A percentile compares a stretch with the other conserved stretches of the same genome.
Evolutionary conservation across 345 rosid species (phyloP).

Genomic region (Balakata baccata): DNA sequence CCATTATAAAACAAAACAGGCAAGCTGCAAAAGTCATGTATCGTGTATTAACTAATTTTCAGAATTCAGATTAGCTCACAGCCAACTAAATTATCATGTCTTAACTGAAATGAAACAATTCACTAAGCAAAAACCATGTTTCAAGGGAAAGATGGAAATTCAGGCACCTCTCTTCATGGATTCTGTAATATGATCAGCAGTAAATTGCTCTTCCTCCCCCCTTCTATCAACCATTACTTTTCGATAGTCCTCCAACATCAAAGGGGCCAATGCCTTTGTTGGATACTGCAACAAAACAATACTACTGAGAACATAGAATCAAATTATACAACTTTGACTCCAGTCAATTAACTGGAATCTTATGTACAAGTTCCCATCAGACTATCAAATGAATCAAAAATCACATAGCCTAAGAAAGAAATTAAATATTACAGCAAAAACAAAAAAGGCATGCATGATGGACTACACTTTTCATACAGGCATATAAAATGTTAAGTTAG

Average conservation of each 20-base stretch:
- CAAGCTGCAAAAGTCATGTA: neutral
- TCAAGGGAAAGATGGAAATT: neutral
- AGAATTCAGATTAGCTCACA: neutral
- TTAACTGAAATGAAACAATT: neutral
- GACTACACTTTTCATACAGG: neutral
- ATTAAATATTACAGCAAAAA: neutral
- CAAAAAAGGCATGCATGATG: neutral
- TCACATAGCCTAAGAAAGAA: neutral
- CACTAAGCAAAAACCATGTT: neutral
- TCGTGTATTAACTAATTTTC: too few species aligned
- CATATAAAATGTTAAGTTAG: neutral
- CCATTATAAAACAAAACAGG: neutral
- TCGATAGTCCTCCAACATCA: constrained; percentile 91
- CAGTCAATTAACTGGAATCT: neutral
- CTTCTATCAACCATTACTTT: constrained; percentile 85
- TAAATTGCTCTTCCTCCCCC: constrained; percentile 86
- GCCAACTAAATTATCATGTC: neutral
- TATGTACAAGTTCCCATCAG: neutral
- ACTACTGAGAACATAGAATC: neutral
- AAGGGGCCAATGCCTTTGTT: constrained; percentile 85
- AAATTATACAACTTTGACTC: neutral
- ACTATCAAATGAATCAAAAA: neutral
- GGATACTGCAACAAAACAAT: constrained; percentile 57
- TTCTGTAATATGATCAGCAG: constrained; percentile 59
- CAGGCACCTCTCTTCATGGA: constrained; percentile 80